Conservation (phyloP, 2,329 filamentous ascomycete species). For the Albophoma yamanashiensis region DNA sequence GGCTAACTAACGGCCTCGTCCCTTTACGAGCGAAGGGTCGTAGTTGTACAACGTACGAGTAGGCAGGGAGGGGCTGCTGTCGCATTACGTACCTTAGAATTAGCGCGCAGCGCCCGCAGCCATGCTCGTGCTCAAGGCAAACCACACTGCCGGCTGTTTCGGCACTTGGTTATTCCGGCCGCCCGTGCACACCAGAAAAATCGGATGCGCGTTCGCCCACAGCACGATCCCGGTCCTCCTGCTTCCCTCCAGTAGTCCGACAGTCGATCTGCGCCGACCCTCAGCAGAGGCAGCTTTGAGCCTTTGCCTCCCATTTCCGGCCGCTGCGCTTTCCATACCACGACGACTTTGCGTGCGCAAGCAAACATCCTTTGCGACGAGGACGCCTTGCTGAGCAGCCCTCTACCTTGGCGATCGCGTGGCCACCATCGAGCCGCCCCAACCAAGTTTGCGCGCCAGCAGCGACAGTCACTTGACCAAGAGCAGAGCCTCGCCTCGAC, state of each 20-base stretch:
- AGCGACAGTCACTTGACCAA: neutral
- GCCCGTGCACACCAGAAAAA: neutral
- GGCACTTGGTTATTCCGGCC: neutral
- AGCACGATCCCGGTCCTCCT: neutral
- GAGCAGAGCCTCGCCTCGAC: neutral
- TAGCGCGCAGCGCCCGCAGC: too few relatives aligned
- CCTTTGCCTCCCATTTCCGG: neutral
- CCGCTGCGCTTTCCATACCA: neutral
- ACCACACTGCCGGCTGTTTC: neutral
- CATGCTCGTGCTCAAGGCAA: too few relatives aligned
- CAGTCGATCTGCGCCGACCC: neutral
- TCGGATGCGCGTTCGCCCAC: neutral
- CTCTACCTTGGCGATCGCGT: neutral
- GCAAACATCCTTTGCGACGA: neutral
- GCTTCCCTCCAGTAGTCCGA: neutral
- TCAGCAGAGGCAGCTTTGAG: neutral
- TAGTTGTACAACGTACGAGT: too few relatives aligned
- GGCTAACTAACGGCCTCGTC: too few relatives aligned
- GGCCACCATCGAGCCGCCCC: neutral
- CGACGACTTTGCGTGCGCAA: neutral
- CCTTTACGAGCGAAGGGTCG: too few relatives aligned
- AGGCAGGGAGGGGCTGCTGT: too few relatives aligned
- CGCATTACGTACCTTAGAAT: too few relatives aligned
- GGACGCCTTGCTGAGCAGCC: neutral
- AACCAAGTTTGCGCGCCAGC: neutral